A percentile compares a stretch with the other conserved stretches of the same genome.
Evolutionary conservation across 805 yeast species (phyloP).

Genomic region (Teunomyces stri): DNA sequence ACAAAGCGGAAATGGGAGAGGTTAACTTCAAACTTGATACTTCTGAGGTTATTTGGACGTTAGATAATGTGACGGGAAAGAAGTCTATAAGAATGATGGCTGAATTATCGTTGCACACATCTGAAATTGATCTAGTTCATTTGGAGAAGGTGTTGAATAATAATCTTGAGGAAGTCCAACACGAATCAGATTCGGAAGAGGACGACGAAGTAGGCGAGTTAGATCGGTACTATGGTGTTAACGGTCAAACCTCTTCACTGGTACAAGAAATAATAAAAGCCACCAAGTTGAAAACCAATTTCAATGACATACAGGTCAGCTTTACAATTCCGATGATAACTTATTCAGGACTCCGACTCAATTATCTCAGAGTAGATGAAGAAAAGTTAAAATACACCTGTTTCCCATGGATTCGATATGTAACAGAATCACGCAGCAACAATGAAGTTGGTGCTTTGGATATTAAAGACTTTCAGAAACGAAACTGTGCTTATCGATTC

Average conservation of each 20-base stretch:
- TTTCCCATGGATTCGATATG: constrained; percentile 77
- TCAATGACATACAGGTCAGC: constrained; percentile 24
- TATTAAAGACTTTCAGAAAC: background rate
- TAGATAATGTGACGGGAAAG: constrained; percentile 65
- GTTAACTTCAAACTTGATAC: constrained; percentile 71
- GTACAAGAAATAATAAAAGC: constrained; percentile 15
- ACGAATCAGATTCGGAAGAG: constrained; percentile 5
- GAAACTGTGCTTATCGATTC: constrained; percentile 18
- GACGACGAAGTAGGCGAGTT: constrained; percentile 16
- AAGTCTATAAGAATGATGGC: constrained; percentile 53
- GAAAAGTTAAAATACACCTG: constrained; percentile 58
- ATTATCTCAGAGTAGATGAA: constrained; percentile 65
- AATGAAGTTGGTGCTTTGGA: background rate
- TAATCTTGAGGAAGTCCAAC: constrained; percentile 1
- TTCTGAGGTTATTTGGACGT: constrained; percentile 69
- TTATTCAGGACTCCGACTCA: constrained; percentile 64
- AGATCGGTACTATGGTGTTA: constrained; percentile 34
- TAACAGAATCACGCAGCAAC: constrained; percentile 14
- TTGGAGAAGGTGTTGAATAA: constrained; percentile 13
- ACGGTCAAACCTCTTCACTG: constrained; percentile 31
- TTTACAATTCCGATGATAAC: constrained; percentile 49
- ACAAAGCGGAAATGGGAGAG: constrained; percentile 68
- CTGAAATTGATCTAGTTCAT: constrained; percentile 12
- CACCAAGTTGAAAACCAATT: constrained; percentile 10
- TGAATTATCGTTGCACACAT: constrained; percentile 35